These are phyloP conservation scores for Colletotrichum gigasporum DNA, from an alignment of 2,329 filamentous ascomycete genomes.

Conservation along the genomic window DNA sequence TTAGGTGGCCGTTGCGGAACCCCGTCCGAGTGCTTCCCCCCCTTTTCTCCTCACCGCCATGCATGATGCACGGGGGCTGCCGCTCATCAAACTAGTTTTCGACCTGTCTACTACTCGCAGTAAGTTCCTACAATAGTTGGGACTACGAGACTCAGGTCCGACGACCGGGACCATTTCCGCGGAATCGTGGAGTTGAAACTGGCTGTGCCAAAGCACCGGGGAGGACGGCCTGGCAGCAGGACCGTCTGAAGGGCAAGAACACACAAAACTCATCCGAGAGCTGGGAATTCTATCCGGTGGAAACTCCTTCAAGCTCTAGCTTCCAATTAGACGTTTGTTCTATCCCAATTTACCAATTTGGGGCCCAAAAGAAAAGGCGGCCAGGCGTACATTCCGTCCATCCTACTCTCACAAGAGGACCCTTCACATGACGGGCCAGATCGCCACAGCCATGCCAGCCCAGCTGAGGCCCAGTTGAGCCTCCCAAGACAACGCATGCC, in stretches of 20 bases:
- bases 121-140: neutral
- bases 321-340: slow-evolving; percentile 3
- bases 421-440: slow-evolving; percentile 12
- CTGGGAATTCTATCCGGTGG: neutral
- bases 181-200: slow-evolving; percentile 14
- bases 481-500: neutral
- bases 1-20: neutral
- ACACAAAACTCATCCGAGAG: neutral
- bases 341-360: neutral
- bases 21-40: too few relatives aligned
- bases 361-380: neutral
- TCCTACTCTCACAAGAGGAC: neutral
- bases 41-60: neutral
- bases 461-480: neutral
- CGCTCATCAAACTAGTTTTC: too few relatives aligned
- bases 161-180: neutral
- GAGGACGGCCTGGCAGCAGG: neutral
- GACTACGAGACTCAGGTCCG: neutral
- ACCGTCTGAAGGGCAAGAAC: slow-evolving; percentile 3
- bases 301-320: neutral
- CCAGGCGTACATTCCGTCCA: neutral
- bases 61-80: neutral
- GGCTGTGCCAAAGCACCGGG: slow-evolving; percentile 16
- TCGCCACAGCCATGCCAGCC: neutral
- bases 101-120: too few relatives aligned